Percentiles rank a stretch among this genome's conserved stretches.
phyloP scores from a whole-genome alignment of 371 early-diverging fungal species.

The Rhizopus delemar region DNA sequence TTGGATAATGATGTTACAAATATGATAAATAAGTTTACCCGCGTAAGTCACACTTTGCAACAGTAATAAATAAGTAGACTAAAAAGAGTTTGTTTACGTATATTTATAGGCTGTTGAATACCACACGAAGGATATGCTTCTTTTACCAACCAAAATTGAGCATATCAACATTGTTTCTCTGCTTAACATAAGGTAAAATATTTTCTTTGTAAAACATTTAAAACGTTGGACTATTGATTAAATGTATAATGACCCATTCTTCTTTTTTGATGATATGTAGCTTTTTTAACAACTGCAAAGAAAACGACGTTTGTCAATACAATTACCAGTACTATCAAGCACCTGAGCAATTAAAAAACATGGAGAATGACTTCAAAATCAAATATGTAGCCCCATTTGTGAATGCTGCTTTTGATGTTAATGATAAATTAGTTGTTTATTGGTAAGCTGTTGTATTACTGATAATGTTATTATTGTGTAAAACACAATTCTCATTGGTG shows the following conservation, averaged over 20 bases:
- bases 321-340: conserved; percentile 16
- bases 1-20: conserved; percentile 21
- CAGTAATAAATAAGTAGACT: conserved; percentile 13
- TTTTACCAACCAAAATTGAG: conserved; percentile 23
- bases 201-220: conserved; percentile 16
- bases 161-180: conserved; percentile 25
- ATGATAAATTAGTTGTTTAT: conserved; percentile 20
- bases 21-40: conserved; percentile 19
- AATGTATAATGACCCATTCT: conserved; percentile 17
- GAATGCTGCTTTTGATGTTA: conserved; percentile 22
- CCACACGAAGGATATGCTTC: conserved; percentile 24
- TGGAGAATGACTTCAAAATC: conserved; percentile 78
- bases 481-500: conserved; percentile 20
- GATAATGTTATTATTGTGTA: conserved; percentile 11
- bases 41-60: conserved; percentile 22
- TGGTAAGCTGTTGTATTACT: conserved; percentile 22
- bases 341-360: conserved; percentile 41
- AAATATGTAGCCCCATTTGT: conserved; percentile 88
- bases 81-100: conserved; percentile 12
- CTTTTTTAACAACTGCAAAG: conserved; percentile 21
- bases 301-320: conserved; percentile 17
- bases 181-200: conserved; percentile 23
- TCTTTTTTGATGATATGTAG: conserved; percentile 15
- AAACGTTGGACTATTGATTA: conserved; percentile 13
- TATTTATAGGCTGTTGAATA: conserved; percentile 21